Conservation (phyloP, 75 land plant genomes). For the Sequoia sempervirens region DNA sequence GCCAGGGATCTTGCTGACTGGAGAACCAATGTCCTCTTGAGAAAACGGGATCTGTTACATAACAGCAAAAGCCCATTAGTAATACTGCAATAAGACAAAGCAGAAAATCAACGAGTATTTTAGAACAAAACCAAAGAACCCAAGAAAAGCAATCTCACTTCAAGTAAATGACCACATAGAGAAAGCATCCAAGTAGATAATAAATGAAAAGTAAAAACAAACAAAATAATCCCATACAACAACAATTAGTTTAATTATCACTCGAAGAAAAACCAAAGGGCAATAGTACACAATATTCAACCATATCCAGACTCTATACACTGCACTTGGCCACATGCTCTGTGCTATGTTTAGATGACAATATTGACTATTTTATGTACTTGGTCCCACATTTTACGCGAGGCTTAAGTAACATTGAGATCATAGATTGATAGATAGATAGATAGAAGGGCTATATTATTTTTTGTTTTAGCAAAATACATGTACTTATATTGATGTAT, state of each 20-base stretch:
- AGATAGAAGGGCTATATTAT: too few species aligned
- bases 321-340: background rate
- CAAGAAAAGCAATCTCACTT: background rate
- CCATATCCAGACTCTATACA: background rate
- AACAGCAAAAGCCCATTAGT: background rate
- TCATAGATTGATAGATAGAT: too few species aligned
- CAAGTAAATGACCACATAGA: background rate
- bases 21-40: conserved; percentile 39
- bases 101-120: background rate
- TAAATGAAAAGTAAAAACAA: background rate
- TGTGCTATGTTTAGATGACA: background rate
- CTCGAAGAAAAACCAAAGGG: background rate
- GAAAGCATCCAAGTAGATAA: background rate
- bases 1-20: conserved; percentile 54
- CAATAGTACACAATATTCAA: background rate
- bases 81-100: background rate
- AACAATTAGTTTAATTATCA: background rate
- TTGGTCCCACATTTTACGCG: background rate
- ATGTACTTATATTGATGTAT: too few species aligned
- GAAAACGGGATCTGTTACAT: conserved; percentile 66
- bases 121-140: background rate
- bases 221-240: background rate
- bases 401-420: background rate
- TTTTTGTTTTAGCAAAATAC: too few species aligned
- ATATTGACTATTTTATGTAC: background rate